These are phyloP conservation scores for Cyberlindnera xylosilytica DNA, from an alignment of 805 yeast genomes.

Conservation along the genomic window DNA sequence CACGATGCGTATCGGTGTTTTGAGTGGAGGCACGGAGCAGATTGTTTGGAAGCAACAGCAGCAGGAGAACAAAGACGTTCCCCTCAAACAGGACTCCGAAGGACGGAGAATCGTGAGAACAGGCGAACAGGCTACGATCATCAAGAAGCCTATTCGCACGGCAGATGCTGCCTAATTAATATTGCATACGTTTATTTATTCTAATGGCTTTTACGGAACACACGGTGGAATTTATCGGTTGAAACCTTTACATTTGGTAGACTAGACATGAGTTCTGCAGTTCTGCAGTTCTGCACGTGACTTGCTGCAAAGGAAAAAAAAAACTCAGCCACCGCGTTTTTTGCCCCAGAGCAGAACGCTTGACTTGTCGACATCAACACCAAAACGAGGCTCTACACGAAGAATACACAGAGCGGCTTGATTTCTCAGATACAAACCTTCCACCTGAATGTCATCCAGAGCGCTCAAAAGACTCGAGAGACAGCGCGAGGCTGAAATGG, in stretches of 20 bases:
- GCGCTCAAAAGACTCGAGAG: slow-evolving; percentile 44
- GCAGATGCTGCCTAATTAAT: slow-evolving; percentile 54
- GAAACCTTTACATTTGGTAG: no score
- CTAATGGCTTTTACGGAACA: background rate
- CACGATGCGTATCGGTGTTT: slow-evolving; percentile 89
- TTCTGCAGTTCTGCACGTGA: no score
- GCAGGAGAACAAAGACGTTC: slow-evolving; percentile 61
- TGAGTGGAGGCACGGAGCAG: slow-evolving; percentile 76
- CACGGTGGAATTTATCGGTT: no score
- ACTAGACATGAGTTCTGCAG: no score
- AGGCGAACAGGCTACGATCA: slow-evolving; percentile 55
- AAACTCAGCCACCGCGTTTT: no score
- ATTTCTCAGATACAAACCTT: no score
- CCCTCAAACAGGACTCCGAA: slow-evolving; percentile 48
- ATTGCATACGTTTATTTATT: background rate
- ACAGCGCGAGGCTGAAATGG: slow-evolving; percentile 23
- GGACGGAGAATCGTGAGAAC: slow-evolving; percentile 57
- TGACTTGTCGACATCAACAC: no score
- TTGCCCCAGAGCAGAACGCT: no score
- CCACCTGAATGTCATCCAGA: slow-evolving; percentile 57
- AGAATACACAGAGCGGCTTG: no score
- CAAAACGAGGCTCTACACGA: no score
- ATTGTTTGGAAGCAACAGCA: slow-evolving; percentile 79
- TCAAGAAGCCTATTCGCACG: slow-evolving; percentile 42
- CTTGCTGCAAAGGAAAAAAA: no score